A percentile compares a stretch with the other conserved stretches of the same genome.
These are phyloP conservation scores for Yarrowia yakushimensis DNA, from an alignment of 805 yeast species.

Conservation along the genomic window DNA sequence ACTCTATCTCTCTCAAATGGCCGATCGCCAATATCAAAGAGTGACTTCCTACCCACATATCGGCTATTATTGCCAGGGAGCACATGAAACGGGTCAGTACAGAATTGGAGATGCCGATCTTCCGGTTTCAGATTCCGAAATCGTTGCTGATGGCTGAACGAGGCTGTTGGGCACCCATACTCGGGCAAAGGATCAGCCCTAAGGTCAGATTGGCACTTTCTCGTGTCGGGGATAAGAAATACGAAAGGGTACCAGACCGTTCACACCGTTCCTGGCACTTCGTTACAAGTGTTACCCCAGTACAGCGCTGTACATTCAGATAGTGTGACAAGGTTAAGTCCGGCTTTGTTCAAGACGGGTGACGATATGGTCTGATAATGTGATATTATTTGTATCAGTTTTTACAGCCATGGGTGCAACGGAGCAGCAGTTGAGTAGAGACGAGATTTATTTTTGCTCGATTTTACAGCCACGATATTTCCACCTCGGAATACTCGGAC, in stretches of 20 bases:
- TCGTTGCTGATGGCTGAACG: neutral
- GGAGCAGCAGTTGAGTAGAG: too few relatives aligned
- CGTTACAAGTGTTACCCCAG: neutral
- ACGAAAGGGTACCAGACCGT: neutral
- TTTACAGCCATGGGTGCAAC: neutral
- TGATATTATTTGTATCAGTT: neutral
- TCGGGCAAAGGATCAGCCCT: neutral
- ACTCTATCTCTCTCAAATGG: too few relatives aligned
- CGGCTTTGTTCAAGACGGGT: neutral
- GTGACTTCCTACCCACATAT: neutral
- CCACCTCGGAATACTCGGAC: too few relatives aligned
- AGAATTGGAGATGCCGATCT: neutral
- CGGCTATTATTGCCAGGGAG: neutral
- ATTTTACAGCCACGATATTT: too few relatives aligned
- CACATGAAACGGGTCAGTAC: neutral
- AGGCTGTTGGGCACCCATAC: neutral
- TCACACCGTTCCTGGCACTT: neutral
- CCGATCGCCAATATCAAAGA: too few relatives aligned
- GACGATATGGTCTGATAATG: neutral
- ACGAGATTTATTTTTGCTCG: too few relatives aligned
- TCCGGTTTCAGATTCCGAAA: slow-evolving; percentile 4
- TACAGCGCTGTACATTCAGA: neutral
- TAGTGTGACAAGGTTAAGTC: too few relatives aligned
- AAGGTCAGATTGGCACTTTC: too few relatives aligned
- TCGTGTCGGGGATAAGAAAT: too few relatives aligned